Evolutionary conservation across 1,284 basidiomycete genomes (phyloP), one percentile per base, ranked within the genome.

Genomic region (Uromyces viciae-fabae): DNA sequence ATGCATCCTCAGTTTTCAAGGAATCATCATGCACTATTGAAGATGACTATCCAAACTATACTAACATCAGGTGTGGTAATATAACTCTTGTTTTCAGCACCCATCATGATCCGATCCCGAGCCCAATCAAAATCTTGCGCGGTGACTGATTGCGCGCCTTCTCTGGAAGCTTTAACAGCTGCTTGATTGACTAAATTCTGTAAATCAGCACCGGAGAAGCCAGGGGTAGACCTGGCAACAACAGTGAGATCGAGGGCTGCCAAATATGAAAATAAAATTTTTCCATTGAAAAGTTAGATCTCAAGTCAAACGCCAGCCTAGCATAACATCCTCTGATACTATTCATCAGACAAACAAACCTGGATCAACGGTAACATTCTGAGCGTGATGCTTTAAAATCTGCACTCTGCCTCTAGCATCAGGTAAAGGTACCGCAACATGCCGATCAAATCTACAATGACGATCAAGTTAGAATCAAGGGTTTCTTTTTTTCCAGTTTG

Each of bases 41-140:
- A 72, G 73, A 54, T n/a, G n/a, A n/a, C n/a, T n/a, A n/a, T n/a
- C n/a, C n/a, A n/a, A n/a, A 60, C 60, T 49, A 73, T 62, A 86
- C 94, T 96, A 43, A 90, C 91, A 85, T 94, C 92, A 33, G 92
- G 91, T 82, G 93, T 92, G 81, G 96, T 93, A 85, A 91, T 94
- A 69, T 92, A 91, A 82, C 92, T 94, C 87, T 91, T 92, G 83
- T 95, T 89, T 86, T 98, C 95, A 33, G 93, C 93, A 68, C 95
- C 95, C 94, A 98, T 95, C 83, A 96, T 87, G 83, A 97, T 96
- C 75, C 94, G 92, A 86, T 95, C 94, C 92, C 92, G 84, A 66
- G 95, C 95, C 95, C 95, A 98, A 88, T 97, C 95, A 85, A 97
- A 93, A 85, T 97, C 93, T 82, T 90, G 90, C 81, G 93, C 86